Evolutionary conservation across 805 yeast genomes (phyloP).

Genomic region (Saccharomycopsis synnaedendra): DNA sequence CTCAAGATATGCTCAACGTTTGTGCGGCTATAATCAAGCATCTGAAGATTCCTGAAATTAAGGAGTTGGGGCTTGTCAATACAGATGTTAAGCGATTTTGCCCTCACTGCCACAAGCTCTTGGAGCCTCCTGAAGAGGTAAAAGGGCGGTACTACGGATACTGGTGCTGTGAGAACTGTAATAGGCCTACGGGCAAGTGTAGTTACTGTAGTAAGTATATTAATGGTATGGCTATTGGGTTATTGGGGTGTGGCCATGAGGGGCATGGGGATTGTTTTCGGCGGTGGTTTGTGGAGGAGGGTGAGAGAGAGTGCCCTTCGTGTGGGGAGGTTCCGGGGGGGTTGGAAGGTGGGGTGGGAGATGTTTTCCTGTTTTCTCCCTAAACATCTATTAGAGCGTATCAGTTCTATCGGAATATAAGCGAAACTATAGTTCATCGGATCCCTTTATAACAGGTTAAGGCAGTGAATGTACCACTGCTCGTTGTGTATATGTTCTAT

Average conservation of each 20-base stretch:
- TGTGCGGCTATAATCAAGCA: slow-evolving; percentile 45
- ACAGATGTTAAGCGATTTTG: slow-evolving; percentile 43
- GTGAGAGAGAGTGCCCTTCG: slow-evolving; percentile 66
- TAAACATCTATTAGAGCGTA: too few relatives aligned
- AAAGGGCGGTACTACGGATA: slow-evolving; percentile 39
- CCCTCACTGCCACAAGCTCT: slow-evolving; percentile 44
- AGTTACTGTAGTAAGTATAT: slow-evolving; percentile 68
- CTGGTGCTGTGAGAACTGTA: slow-evolving; percentile 80
- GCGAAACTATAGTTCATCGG: too few relatives aligned
- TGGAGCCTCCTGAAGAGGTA: slow-evolving; percentile 26
- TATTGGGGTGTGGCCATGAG: slow-evolving; percentile 71
- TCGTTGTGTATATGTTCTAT: too few relatives aligned
- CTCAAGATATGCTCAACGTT: slow-evolving; percentile 39
- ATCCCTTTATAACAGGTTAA: too few relatives aligned
- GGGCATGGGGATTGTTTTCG: slow-evolving; percentile 76
- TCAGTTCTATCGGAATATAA: too few relatives aligned
- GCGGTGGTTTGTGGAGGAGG: slow-evolving; percentile 62
- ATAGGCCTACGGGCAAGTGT: slow-evolving; percentile 52
- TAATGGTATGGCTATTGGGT: slow-evolving; percentile 52
- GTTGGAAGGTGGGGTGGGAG: neutral
- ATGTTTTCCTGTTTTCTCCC: too few relatives aligned
- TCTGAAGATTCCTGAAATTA: slow-evolving; percentile 23
- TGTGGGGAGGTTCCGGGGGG: slow-evolving; percentile 14
- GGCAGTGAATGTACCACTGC: too few relatives aligned
- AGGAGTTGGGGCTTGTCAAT: slow-evolving; percentile 21